Evolutionary conservation across 2,329 filamentous ascomycete species (phyloP), one percentile per base, ranked within the genome.

Genomic region (Sphaerostilbella broomeana): DNA sequence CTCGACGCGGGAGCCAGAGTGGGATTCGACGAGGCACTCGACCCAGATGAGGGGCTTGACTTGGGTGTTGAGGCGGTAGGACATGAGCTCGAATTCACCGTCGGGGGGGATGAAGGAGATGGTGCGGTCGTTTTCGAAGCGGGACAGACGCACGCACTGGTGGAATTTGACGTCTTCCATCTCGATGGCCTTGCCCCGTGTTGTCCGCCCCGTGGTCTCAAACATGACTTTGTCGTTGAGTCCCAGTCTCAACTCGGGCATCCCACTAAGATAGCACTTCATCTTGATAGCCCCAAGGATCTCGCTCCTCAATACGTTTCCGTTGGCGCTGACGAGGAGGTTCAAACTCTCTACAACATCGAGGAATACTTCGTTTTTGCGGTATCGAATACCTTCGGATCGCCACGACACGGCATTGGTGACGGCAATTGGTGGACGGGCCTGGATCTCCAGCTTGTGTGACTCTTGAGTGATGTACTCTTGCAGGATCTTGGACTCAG

Each of bases 131-230:
- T 97, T 98, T 64, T 98, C 92, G 66, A 98, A 98, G 50, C 92
- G 79, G 33, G 88, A 94, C 49, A 98, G 74, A 47, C 92, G 81
- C 48, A 98, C 92, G 59, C 92, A 98, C 63, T 98, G 92, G 66
- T 98, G 92, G 64, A 98, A 98, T 58, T 98, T 98, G 64, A 98
- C 92, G 54, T 98, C 92, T 58, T 98, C 92, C 92, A 98, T 98
- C 68, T 98, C 92, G 48, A 98, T 92, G 8, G 92, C 86, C 67
- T 98, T 98, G 45, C 92, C 92, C 55, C 92, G 73, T 27, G 90
- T 97, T 12, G 90, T 87, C 46, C 92, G 77, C 19, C 92, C 92
- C 0, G 92, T 98, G 4, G 88, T 94, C 68, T 98, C 92, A 58
- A 98, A 98, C 92, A 98, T 98, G 63, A 87, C 92, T 68, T 98